Evolutionary conservation across 1,284 basidiomycete species (phyloP).

Genomic region (Trichosporon coremiiforme): DNA sequence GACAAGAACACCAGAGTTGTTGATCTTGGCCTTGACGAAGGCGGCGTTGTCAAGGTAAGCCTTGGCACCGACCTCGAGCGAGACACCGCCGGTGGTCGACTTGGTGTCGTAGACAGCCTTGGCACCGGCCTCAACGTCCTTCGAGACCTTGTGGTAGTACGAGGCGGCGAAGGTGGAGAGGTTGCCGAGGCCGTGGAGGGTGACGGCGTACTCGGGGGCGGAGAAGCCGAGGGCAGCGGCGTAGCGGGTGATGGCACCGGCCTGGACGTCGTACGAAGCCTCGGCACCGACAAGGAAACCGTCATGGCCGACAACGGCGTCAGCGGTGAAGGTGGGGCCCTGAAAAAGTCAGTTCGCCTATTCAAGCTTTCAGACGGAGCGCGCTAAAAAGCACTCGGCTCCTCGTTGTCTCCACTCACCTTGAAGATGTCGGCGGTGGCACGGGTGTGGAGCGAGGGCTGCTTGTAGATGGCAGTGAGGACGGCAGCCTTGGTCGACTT

Average conservation of each 20-base stretch:
- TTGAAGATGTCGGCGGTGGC: constrained; percentile 93
- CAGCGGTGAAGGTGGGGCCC: constrained; percentile 96
- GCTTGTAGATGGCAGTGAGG: constrained; percentile 86
- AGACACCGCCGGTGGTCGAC: constrained; percentile 80
- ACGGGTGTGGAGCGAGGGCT: constrained; percentile 91
- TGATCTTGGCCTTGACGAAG: constrained; percentile 98
- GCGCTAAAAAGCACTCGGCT: constrained; percentile 10
- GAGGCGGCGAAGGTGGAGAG: constrained; percentile 90
- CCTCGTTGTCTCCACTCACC: constrained; percentile 59
- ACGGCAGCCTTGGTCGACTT: constrained; percentile 75
- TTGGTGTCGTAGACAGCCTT: constrained; percentile 97
- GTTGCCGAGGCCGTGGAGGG: constrained; percentile 93
- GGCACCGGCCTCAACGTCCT: constrained; percentile 95
- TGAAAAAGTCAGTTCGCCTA: constrained; percentile 48
- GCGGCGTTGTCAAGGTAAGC: constrained; percentile 76
- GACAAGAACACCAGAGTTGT: constrained; percentile 88
- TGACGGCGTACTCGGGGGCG: constrained; percentile 95
- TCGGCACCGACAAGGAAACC: constrained; percentile 97
- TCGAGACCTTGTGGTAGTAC: constrained; percentile 94
- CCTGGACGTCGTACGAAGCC: constrained; percentile 93
- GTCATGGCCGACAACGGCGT: constrained; percentile 92
- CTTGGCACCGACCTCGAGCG: constrained; percentile 95
- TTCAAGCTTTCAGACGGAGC: neutral
- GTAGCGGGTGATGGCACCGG: constrained; percentile 89
- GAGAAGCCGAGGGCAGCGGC: constrained; percentile 82